Evolutionary conservation across 2,329 filamentous ascomycete genomes (phyloP).

Genomic region (Trichoderma endophyticum): DNA sequence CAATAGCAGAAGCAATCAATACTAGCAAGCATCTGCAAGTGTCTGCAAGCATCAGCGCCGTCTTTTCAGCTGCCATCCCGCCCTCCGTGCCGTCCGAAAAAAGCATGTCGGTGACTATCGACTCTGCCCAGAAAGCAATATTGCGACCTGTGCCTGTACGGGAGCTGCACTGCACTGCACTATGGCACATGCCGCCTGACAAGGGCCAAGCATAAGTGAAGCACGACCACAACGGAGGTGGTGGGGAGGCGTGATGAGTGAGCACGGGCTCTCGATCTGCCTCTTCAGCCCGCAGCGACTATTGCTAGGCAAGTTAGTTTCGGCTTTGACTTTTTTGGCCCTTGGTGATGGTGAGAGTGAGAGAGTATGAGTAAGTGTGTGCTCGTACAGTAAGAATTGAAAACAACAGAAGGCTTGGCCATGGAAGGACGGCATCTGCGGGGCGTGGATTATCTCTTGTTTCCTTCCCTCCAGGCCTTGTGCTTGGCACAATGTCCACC

Average conservation of each 20-base stretch:
- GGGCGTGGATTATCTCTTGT: background rate
- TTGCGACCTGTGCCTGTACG: conserved; percentile 6
- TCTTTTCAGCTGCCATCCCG: conserved; percentile 13
- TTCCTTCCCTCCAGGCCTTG: background rate
- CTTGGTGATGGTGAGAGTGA: background rate
- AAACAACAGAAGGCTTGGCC: background rate
- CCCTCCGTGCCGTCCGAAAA: background rate
- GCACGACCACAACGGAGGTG: background rate
- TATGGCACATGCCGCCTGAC: background rate
- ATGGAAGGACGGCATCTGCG: background rate
- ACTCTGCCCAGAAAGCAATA: conserved; percentile 8
- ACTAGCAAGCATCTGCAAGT: background rate
- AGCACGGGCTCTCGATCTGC: background rate
- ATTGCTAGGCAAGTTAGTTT: background rate
- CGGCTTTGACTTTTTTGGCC: background rate
- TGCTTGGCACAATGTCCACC: background rate
- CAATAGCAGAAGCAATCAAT: background rate
- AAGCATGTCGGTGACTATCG: background rate
- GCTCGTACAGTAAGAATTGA: background rate
- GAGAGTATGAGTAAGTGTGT: background rate
- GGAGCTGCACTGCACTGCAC: background rate
- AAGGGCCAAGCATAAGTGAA: background rate
- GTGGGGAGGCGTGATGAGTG: conserved; percentile 1
- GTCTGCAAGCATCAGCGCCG: background rate
- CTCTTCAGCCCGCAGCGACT: background rate